Evolutionary conservation across 2,329 filamentous ascomycete genomes (phyloP).

Genomic region (Delphinella strobiligena): DNA sequence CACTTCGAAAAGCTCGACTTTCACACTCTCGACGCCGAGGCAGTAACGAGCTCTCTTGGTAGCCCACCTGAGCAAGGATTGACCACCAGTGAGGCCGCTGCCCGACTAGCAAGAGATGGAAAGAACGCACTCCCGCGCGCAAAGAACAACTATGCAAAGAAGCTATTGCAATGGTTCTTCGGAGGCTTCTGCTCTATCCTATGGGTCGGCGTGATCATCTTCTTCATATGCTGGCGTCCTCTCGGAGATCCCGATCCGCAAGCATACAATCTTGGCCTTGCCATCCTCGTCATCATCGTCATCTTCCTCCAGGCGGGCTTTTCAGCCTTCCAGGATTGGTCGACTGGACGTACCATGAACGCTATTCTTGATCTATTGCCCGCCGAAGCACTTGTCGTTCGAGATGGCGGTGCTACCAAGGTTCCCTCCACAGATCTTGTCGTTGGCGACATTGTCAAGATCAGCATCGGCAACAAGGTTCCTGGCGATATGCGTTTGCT

Average conservation of each 20-base stretch:
- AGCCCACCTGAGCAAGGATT: constrained; percentile 19
- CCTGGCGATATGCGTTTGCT: constrained; percentile 32
- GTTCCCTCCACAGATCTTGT: constrained; percentile 26
- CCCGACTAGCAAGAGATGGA: constrained; percentile 29
- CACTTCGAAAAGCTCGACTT: constrained; percentile 32
- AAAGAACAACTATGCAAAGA: constrained; percentile 32
- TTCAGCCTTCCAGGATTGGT: constrained; percentile 38
- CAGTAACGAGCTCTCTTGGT: constrained; percentile 18
- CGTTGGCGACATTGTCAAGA: constrained; percentile 28
- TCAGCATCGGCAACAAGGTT: constrained; percentile 31
- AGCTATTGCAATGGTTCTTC: constrained; percentile 32
- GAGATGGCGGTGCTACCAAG: constrained; percentile 25
- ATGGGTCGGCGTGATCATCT: constrained; percentile 36
- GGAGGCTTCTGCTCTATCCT: constrained; percentile 38
- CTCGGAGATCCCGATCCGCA: constrained; percentile 32
- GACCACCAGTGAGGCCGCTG: constrained; percentile 21
- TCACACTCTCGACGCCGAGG: constrained; percentile 24
- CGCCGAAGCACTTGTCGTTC: constrained; percentile 29
- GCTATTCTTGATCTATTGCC: constrained; percentile 36
- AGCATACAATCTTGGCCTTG: constrained; percentile 32
- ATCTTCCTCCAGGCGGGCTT: constrained; percentile 36
- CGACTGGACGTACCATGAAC: constrained; percentile 34
- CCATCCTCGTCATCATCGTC: constrained; percentile 36
- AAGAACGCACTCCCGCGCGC: constrained; percentile 30
- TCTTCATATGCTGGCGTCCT: constrained; percentile 38